Evolutionary conservation across 2,329 filamentous ascomycete genomes (phyloP).

Genomic region (Leptosphaerulina australis): DNA sequence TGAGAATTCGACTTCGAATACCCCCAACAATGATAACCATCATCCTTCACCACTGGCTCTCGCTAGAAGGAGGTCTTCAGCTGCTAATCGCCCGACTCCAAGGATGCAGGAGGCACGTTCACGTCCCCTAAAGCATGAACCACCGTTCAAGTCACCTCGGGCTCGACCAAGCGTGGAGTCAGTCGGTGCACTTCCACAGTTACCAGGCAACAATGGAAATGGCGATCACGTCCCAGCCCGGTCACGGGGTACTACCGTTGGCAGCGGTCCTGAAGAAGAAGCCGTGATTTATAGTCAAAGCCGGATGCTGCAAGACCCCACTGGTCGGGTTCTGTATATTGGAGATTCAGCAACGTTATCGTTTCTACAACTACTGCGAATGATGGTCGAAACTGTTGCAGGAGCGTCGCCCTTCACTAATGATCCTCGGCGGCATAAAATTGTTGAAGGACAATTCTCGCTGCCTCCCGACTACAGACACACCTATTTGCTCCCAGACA

Average conservation of each 20-base stretch:
- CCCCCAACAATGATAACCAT: slow-evolving; percentile 29
- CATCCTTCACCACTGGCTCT: slow-evolving; percentile 29
- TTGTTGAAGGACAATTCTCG: slow-evolving; percentile 61
- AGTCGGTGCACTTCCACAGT: slow-evolving; percentile 33
- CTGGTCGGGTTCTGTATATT: slow-evolving; percentile 64
- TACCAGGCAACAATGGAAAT: slow-evolving; percentile 26
- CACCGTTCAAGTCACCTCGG: slow-evolving; percentile 25
- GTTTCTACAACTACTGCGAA: slow-evolving; percentile 65
- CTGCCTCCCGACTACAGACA: slow-evolving; percentile 55
- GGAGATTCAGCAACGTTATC: slow-evolving; percentile 68
- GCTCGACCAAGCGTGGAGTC: slow-evolving; percentile 34
- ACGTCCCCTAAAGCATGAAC: slow-evolving; percentile 28
- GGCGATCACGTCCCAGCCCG: slow-evolving; percentile 32
- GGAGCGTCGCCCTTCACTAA: slow-evolving; percentile 64
- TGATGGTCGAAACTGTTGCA: slow-evolving; percentile 62
- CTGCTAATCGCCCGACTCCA: slow-evolving; percentile 14
- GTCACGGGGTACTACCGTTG: slow-evolving; percentile 42
- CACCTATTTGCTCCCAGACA: slow-evolving; percentile 62
- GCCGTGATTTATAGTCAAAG: slow-evolving; percentile 61
- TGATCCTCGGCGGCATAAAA: slow-evolving; percentile 63
- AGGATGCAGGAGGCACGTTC: slow-evolving; percentile 11
- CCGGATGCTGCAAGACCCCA: slow-evolving; percentile 65
- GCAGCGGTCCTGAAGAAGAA: slow-evolving; percentile 61
- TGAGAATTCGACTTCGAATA: slow-evolving; percentile 31
- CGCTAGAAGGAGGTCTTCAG: slow-evolving; percentile 26